Conservation (phyloP, 2,329 filamentous ascomycete species). For the Nigrograna mackinnonii region DNA sequence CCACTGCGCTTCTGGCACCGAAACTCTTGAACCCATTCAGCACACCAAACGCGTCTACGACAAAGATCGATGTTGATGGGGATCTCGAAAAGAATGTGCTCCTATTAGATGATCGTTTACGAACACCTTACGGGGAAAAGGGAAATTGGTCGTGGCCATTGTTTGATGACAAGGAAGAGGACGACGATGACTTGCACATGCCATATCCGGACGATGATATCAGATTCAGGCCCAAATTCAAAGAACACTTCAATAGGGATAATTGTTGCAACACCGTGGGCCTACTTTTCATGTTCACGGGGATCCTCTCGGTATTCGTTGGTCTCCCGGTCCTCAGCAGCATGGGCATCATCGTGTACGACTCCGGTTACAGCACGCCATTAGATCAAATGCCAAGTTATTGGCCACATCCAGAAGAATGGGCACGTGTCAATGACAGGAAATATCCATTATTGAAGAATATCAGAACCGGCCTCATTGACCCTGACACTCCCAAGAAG, state of each 20-base stretch:
- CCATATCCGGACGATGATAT: conserved; percentile 55
- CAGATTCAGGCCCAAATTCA: conserved; percentile 44
- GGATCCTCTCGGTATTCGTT: conserved; percentile 55
- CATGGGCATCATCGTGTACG: conserved; percentile 43
- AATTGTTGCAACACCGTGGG: conserved; percentile 49
- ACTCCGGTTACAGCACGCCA: conserved; percentile 43
- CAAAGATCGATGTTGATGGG: conserved; percentile 21
- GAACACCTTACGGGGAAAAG: conserved; percentile 47
- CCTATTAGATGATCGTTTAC: conserved; percentile 52
- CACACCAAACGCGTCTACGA: conserved; percentile 32
- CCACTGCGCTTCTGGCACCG: conserved; percentile 11
- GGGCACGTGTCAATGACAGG: conserved; percentile 54
- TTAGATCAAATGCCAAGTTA: conserved; percentile 42
- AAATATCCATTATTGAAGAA: conserved; percentile 53
- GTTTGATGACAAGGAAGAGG: conserved; percentile 54
- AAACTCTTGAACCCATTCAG: conserved; percentile 25
- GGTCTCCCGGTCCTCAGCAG: conserved; percentile 55
- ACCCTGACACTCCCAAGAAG: conserved; percentile 54
- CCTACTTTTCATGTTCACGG: conserved; percentile 49
- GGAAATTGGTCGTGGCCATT: conserved; percentile 48
- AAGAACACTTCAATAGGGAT: conserved; percentile 50
- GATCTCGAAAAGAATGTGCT: conserved; percentile 38
- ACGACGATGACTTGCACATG: conserved; percentile 59
- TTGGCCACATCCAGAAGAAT: conserved; percentile 32
- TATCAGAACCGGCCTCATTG: conserved; percentile 53